Evolutionary conservation across 176 grass and related monocot species (phyloP).

Genomic region (Aegilops tauschii): DNA sequence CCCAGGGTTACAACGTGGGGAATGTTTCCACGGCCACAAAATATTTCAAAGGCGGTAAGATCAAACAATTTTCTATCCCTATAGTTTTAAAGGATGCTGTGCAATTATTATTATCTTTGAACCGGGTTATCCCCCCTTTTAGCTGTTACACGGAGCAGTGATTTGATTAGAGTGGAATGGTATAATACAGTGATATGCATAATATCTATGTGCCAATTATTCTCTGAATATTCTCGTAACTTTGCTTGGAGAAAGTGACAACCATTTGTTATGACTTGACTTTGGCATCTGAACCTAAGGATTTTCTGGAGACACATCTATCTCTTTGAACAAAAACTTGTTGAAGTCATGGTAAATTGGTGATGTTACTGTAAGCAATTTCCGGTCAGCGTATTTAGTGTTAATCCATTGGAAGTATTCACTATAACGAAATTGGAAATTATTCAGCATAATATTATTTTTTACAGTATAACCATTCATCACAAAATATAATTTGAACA

Average conservation of each 20-base stretch:
- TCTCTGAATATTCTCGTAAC: not conserved
- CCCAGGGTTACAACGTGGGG: slow-evolving; percentile 50
- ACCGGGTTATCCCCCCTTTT: not conserved
- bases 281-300: not conserved
- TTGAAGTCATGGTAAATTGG: not conserved
- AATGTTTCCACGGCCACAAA: slow-evolving; percentile 51
- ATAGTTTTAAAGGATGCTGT: not conserved
- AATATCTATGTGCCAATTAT: not conserved
- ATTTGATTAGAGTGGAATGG: not conserved
- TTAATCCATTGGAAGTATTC: not conserved
- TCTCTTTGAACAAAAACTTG: not conserved
- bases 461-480: not conserved
- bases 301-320: not conserved
- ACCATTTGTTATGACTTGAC: not conserved
- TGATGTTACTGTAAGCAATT: not conserved
- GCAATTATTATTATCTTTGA: not conserved
- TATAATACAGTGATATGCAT: not conserved
- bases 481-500: not conserved
- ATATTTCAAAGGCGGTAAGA: slow-evolving; percentile 61
- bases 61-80: not conserved
- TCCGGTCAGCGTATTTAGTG: not conserved
- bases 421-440: not conserved
- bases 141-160: not conserved
- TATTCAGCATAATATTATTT: not conserved
- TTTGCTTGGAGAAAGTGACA: not conserved